These are phyloP conservation scores for Tripterygium wilfordii DNA, from an alignment of 177 flowering plant species.

Conservation along the genomic window DNA sequence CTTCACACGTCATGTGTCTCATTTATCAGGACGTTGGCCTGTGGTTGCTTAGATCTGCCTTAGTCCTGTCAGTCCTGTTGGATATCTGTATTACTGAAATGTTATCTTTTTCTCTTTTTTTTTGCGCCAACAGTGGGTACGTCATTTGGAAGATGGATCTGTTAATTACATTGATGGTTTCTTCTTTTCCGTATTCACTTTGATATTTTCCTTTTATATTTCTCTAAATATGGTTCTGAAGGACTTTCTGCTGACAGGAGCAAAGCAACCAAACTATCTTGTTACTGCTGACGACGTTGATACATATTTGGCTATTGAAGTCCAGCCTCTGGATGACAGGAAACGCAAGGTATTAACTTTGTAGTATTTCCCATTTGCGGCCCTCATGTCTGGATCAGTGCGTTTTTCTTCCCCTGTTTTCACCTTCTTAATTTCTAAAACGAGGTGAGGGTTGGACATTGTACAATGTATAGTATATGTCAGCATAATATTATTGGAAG, in stretches of 20 bases:
- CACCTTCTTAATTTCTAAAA: no score
- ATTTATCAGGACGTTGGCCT: not conserved
- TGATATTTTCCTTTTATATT: not conserved
- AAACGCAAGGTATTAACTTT: constrained; percentile 72
- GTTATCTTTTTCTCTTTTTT: not conserved
- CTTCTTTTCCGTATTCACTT: not conserved
- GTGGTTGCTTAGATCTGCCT: not conserved
- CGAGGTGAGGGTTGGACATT: no score
- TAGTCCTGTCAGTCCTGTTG: not conserved
- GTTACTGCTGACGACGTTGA: constrained; percentile 98
- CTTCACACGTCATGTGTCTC: not conserved
- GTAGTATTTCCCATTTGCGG: not conserved
- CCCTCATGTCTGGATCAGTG: not conserved
- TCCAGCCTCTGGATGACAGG: constrained; percentile 91
- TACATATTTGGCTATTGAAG: constrained; percentile 84
- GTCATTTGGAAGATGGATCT: constrained; percentile 92
- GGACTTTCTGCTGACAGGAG: constrained; percentile 48
- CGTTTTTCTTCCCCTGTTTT: no score
- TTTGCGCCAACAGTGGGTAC: constrained; percentile 73
- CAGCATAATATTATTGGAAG: no score
- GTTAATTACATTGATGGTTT: constrained; percentile 84
- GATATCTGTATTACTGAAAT: not conserved
- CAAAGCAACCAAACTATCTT: constrained; percentile 87
- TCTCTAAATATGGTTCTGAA: not conserved
- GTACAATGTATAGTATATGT: no score